Evolutionary conservation across 140 eudicot genomes (phyloP), one percentile per base, ranked within the genome.

Genomic region (Cichorium intybus): DNA sequence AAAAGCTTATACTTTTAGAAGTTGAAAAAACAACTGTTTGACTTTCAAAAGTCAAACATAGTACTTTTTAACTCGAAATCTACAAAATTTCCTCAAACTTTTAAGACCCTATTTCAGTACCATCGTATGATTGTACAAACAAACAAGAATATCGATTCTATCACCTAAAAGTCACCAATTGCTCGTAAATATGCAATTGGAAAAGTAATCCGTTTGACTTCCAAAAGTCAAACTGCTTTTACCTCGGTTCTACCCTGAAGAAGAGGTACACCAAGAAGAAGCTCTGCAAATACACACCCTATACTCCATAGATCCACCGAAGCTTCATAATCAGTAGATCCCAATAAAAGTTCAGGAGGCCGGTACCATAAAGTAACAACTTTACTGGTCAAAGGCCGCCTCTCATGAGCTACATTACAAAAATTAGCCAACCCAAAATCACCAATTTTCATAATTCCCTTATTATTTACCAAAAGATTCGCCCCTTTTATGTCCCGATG

Each of bases 401-500:
- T 75, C 5, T 67, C 74, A 59, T 35, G 64, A 21, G 56, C 68
- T 29, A 49, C 37, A 56, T 37, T 74, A 69, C 82, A 87, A 58
- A 87, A 85, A 80, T 87, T 92, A 8, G 98, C 96, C 63, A 92
- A 76, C 46, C 98, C 98, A 47, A 92, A 92, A 81, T 92, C 98
- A 28, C 85, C 98, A 26, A 92, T 76, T 79, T 87, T 92, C 31
- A 92, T 60, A 60, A 92, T 60, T 24, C 98, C 98, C 53, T 85
- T 96, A 46, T 88, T 80, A 73, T 87, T 84, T 51, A 92, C 95
- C 61, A 92, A 77, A 66, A 92, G 95, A 81, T 92, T 92, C 14
- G 98, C 96, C 24, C 96, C 96, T 85, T 92, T 92, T 22, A 92
- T 87, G 68, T 92, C 98, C 35, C 98, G 77, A 76, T 92, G 98